Conservation (phyloP, 208 protist species). For the Strigomonas culicis region DNA sequence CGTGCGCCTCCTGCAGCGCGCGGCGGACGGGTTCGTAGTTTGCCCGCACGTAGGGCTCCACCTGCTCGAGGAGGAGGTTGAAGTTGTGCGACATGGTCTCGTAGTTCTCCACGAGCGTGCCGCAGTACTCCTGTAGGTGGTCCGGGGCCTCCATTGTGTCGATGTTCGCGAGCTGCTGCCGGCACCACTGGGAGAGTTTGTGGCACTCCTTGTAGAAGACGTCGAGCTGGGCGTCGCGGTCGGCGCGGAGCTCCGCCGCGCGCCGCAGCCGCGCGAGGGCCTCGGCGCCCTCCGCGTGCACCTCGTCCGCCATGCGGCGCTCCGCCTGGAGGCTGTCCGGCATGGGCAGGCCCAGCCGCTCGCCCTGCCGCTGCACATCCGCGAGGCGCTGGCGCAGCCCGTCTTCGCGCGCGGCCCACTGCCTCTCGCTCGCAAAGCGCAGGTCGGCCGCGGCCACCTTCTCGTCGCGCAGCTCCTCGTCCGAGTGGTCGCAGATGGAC, state of each 20-base stretch:
- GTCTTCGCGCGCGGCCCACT: slow-evolving; percentile 35
- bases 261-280: slow-evolving; percentile 33
- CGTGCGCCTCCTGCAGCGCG: slow-evolving; percentile 70
- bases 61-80: slow-evolving; percentile 48
- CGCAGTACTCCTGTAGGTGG: slow-evolving; percentile 86
- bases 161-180: slow-evolving; percentile 83
- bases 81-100: slow-evolving; percentile 83
- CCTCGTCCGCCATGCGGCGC: slow-evolving; percentile 20
- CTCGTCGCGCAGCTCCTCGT: slow-evolving; percentile 46
- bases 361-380: slow-evolving; percentile 10
- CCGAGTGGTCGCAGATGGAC: slow-evolving; percentile 31
- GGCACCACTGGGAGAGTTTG: slow-evolving; percentile 78
- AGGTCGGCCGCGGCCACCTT: slow-evolving; percentile 37
- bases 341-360: slow-evolving; percentile 10
- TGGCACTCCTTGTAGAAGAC: slow-evolving; percentile 49
- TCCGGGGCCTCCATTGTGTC: slow-evolving; percentile 83
- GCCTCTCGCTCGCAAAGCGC: slow-evolving; percentile 31
- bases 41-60: slow-evolving; percentile 43
- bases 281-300: slow-evolving; percentile 26
- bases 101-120: slow-evolving; percentile 75
- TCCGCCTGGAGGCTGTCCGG: slow-evolving; percentile 1
- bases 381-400: slow-evolving; percentile 17
- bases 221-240: slow-evolving; percentile 37
- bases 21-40: slow-evolving; percentile 51
- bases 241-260: slow-evolving; percentile 21